Conservation (phyloP, 768 basidiomycete genomes). For the Boletus tomentosulus region DNA sequence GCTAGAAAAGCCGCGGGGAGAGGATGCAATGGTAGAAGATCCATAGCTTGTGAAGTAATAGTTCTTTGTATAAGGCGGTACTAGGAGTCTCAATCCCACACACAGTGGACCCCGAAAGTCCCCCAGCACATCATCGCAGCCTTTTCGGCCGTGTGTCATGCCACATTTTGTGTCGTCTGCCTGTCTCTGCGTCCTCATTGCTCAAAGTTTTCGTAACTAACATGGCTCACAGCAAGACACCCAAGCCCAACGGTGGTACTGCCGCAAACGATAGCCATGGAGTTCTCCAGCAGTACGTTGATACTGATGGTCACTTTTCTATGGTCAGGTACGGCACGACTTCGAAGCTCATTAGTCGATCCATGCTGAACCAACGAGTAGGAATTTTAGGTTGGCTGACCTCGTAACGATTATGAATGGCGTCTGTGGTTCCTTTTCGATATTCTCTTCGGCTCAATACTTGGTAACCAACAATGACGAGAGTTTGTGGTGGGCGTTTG, state of each 20-base stretch:
- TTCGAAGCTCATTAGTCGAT: slow-evolving; percentile 9
- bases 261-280: slow-evolving; percentile 15
- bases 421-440: slow-evolving; percentile 92
- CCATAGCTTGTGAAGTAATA: not conserved
- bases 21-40: slow-evolving; percentile 44
- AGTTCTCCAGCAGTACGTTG: slow-evolving; percentile 75
- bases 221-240: slow-evolving; percentile 31
- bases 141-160: slow-evolving; percentile 3
- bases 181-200: not conserved
- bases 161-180: slow-evolving; percentile 31
- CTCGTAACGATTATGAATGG: slow-evolving; percentile 99
- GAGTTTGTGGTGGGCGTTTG: slow-evolving; percentile 83
- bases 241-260: slow-evolving; percentile 16
- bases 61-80: slow-evolving; percentile 12
- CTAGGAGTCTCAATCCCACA: slow-evolving; percentile 12
- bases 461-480: slow-evolving; percentile 73
- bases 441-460: slow-evolving; percentile 91
- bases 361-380: slow-evolving; percentile 31
- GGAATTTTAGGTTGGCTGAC: slow-evolving; percentile 97
- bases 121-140: slow-evolving; percentile 2
- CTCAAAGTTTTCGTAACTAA: slow-evolving; percentile 2
- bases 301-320: slow-evolving; percentile 94
- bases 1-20: slow-evolving; percentile 44
- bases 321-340: slow-evolving; percentile 72
- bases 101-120: slow-evolving; percentile 13